Base-by-base conservation (phyloP, 345 rosid genomes). In the Angophora floribunda region DNA sequence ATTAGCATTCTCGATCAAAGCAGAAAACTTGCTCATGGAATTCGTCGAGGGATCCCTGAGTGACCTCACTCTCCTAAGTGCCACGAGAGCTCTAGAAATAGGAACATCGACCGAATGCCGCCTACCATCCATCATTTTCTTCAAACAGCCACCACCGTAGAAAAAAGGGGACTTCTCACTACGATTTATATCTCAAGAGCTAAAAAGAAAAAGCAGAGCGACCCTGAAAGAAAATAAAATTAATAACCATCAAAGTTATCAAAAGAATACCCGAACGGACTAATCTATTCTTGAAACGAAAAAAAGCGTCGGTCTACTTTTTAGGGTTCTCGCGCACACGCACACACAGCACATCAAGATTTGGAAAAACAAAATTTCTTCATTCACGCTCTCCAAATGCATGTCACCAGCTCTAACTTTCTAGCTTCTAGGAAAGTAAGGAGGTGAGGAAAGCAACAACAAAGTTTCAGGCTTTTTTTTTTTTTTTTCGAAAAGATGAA, bases 31-130 rank as follows among this genome's bases (percentile, higher is more conserved):
- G 95, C 97, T 98, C 98, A 97, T 94, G 11, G 99, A 95, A 91
- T 93, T 98, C 26, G 99, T 97, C 45, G 97, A 94, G 6, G 99
- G 99, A 92, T 98, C 99, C 94, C 98, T 94, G 59, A 98, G 88
- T 52, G 99, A 98, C 94, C 95, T 92, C 90, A 98, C 99, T 86
- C 99, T 95, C 93, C 98, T 93, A 44, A 98, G 96, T 36, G 99
- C 98, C 22, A 94, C 90, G n/a, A 98, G 98, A 52, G 98, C 94
- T 91, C 95, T 97, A 51, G 99, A 92, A 70, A 98, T 95, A 26
- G 99, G 99, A 86, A 97, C 88, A 89, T 98, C 99, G 55, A 98
- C 95, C 19, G 99, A 98, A 92, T 97, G 98, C 85, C 99, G 91
- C 90, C 98, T 87, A 87, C 94, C 96, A 59, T 98, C 98, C 90